A percentile compares a stretch with the other conserved stretches of the same genome.
Conservation (phyloP, 306 rosid species). For the Canavalia ensiformis region DNA sequence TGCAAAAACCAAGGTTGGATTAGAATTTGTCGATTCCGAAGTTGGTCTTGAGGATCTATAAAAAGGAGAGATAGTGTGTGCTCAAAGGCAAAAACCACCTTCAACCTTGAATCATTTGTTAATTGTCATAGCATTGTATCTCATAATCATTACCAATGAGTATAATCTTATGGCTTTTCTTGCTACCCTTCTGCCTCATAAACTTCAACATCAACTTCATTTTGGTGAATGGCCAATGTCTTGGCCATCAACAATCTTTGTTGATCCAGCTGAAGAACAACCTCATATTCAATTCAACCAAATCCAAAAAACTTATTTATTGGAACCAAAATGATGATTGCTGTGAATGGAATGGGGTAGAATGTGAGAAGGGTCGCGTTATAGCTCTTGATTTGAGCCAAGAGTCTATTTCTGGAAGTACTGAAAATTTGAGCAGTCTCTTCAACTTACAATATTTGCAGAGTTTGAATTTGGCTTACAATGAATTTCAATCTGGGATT, state of each 20-base stretch:
- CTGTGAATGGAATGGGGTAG: conserved; percentile 23
- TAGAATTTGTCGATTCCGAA: neutral
- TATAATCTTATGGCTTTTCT: neutral
- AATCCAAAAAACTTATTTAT: neutral
- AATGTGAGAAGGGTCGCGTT: neutral
- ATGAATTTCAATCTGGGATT: neutral
- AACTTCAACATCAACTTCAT: neutral
- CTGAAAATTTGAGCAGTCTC: neutral
- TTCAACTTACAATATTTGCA: neutral
- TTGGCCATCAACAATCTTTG: conserved; percentile 8
- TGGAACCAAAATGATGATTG: conserved; percentile 25
- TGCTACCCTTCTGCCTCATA: conserved; percentile 16
- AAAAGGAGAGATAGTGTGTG: neutral
- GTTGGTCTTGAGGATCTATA: neutral
- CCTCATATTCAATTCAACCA: neutral
- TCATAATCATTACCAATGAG: conserved; percentile 12
- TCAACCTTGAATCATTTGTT: neutral
- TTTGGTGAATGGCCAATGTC: neutral
- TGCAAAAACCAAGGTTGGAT: neutral
- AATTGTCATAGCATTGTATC: neutral
- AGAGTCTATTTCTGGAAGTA: conserved; percentile 1
- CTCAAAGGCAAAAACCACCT: conserved; percentile 20
- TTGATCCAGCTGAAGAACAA: conserved; percentile 1
- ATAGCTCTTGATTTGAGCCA: conserved; percentile 13
- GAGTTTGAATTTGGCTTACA: neutral